phyloP scores from a whole-genome alignment of 163 green algal species.

The Chlorella variabilis region DNA sequence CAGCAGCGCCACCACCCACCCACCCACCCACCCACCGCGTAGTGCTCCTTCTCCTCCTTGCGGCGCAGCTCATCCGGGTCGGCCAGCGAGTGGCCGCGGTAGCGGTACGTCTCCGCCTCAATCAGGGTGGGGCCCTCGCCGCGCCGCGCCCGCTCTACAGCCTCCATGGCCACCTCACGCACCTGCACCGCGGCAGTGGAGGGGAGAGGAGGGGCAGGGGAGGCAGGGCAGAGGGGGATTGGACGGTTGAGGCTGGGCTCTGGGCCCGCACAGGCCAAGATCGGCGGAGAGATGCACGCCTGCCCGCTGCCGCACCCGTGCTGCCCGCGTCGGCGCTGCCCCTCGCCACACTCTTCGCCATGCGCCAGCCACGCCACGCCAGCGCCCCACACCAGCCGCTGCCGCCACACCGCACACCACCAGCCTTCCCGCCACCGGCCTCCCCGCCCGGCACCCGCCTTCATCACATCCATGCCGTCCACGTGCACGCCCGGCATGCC shows the following conservation, averaged over 20 bases:
- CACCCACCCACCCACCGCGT: conserved; percentile 56
- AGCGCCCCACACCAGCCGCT: too few relatives aligned
- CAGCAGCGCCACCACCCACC: background rate
- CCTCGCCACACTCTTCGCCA: too few relatives aligned
- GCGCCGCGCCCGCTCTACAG: conserved; percentile 86
- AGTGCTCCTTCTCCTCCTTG: conserved; percentile 97
- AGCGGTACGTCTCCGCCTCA: conserved; percentile 98
- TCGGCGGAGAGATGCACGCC: too few relatives aligned
- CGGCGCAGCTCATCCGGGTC: conserved; percentile 97
- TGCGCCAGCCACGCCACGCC: too few relatives aligned
- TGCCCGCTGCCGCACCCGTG: too few relatives aligned
- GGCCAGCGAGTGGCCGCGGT: conserved; percentile 96
- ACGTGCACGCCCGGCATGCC: conserved; percentile 97
- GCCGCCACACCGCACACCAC: too few relatives aligned
- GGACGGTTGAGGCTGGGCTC: too few relatives aligned
- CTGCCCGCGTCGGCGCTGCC: too few relatives aligned
- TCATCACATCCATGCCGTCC: conserved; percentile 99
- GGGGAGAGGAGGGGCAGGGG: background rate
- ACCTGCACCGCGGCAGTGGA: conserved; percentile 58
- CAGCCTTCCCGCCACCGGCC: too few relatives aligned
- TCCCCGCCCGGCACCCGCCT: conserved; percentile 61
- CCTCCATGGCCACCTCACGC: conserved; percentile 86
- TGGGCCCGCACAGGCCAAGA: too few relatives aligned
- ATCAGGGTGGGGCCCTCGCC: conserved; percentile 97
- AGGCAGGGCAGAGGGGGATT: background rate